Evolutionary conservation across 768 basidiomycete species (phyloP).

Genomic region (Termitomyces sp.): DNA sequence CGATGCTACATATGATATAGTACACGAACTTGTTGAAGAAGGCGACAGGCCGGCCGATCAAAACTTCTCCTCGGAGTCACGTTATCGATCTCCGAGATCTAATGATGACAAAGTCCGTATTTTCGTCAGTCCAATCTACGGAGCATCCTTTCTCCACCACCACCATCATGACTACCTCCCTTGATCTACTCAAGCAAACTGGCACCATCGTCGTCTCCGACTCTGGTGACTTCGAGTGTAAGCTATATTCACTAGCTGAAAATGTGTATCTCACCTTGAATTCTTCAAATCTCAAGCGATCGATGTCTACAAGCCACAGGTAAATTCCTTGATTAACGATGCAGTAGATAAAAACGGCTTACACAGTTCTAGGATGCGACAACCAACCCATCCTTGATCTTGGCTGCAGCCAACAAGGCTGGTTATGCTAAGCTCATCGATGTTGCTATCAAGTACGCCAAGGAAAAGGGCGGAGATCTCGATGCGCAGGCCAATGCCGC

Average conservation of each 20-base stretch:
- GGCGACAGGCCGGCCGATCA: neutral
- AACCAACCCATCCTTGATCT: conserved; percentile 94
- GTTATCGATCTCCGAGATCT: conserved; percentile 16
- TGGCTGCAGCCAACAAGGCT: conserved; percentile 89
- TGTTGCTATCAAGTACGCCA: conserved; percentile 69
- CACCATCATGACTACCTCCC: conserved; percentile 74
- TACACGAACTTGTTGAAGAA: too few species aligned
- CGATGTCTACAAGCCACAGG: conserved; percentile 95
- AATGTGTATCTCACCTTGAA: conserved; percentile 18
- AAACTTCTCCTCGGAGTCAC: conserved; percentile 5
- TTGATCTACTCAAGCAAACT: conserved; percentile 83
- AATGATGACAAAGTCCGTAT: conserved; percentile 13
- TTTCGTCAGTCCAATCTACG: conserved; percentile 6
- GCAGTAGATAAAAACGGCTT: neutral
- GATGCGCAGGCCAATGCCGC: conserved; percentile 79
- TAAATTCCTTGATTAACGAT: conserved; percentile 22
- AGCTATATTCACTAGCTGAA: conserved; percentile 22
- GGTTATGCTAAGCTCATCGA: conserved; percentile 84
- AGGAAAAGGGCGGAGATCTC: conserved; percentile 75
- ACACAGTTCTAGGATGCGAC: conserved; percentile 78
- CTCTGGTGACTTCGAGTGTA: conserved; percentile 93
- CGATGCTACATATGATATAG: too few species aligned
- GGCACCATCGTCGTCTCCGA: conserved; percentile 97
- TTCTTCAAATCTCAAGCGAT: conserved; percentile 56
- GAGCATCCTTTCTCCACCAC: conserved; percentile 18